Conservation (phyloP, 1,284 basidiomycete species). For the Cutaneotrichosporon spelunceum region DNA sequence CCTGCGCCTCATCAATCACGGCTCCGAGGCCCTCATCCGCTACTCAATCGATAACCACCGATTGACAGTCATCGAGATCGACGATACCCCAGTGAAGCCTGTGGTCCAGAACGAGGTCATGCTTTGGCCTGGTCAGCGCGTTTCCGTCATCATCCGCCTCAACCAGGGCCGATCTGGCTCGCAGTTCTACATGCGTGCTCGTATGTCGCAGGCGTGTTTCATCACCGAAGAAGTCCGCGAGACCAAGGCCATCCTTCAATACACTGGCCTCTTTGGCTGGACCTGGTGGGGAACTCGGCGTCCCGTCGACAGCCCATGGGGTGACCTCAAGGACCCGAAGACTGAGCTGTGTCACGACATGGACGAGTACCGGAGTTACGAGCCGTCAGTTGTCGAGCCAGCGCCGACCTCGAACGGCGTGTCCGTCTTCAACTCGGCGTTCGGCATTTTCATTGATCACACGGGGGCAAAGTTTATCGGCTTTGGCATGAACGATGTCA, state of each 20-base stretch:
- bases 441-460: conserved; percentile 26
- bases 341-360: conserved; percentile 12
- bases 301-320: conserved; percentile 26
- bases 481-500: conserved; percentile 29
- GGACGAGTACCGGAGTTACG: conserved; percentile 10
- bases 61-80: conserved; percentile 35
- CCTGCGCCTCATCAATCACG: conserved; percentile 32
- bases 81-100: conserved; percentile 30
- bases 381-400: conserved; percentile 20
- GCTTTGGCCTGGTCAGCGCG: conserved; percentile 38
- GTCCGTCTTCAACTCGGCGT: conserved; percentile 15
- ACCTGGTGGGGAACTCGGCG: conserved; percentile 19
- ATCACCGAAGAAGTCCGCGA: neutral
- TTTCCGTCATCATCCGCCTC: conserved; percentile 41
- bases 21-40: conserved; percentile 20
- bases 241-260: conserved; percentile 14
- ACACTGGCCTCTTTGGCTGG: conserved; percentile 17
- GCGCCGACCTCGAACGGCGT: neutral
- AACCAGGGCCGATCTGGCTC: conserved; percentile 30
- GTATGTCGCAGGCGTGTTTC: conserved; percentile 22
- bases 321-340: conserved; percentile 3
- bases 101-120: conserved; percentile 31
- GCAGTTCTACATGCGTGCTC: conserved; percentile 41
- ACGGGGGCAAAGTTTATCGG: conserved; percentile 26
- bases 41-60: conserved; percentile 39